These are phyloP conservation scores for Elaeis oleifera DNA, from an alignment of 202 grass and related monocot species.

Conservation along the genomic window DNA sequence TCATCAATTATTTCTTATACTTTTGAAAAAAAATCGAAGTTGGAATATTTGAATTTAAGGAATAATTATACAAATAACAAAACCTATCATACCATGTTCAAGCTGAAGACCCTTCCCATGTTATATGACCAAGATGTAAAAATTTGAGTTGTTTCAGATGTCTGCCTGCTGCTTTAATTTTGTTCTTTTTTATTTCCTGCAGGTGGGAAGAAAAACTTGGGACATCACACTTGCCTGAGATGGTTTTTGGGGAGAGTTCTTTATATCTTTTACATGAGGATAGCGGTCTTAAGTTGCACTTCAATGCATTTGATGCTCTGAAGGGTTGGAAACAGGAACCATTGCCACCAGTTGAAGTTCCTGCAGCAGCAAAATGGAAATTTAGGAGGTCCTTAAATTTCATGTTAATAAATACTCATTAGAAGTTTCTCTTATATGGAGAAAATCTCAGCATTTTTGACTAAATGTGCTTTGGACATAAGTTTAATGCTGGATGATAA, in stretches of 20 bases:
- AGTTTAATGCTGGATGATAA: constrained; percentile 13
- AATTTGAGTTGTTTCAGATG: background rate
- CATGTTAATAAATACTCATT: background rate
- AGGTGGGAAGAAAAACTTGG: constrained; percentile 74
- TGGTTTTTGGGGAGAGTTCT: constrained; percentile 86
- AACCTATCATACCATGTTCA: background rate
- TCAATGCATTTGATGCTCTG: constrained; percentile 84
- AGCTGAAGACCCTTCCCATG: background rate
- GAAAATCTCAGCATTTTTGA: too few species aligned
- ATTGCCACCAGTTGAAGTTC: constrained; percentile 82
- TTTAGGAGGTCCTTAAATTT: constrained; percentile 59
- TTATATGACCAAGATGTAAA: background rate
- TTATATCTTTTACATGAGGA: constrained; percentile 51
- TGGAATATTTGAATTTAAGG: too few species aligned
- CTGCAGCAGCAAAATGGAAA: constrained; percentile 94
- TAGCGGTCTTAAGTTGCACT: constrained; percentile 57
- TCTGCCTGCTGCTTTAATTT: background rate
- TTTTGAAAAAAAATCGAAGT: too few species aligned
- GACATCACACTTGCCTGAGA: constrained; percentile 84
- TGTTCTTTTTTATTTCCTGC: constrained; percentile 16
- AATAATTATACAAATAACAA: background rate
- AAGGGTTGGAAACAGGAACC: constrained; percentile 84
- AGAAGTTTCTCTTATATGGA: too few species aligned
- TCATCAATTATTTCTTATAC: too few species aligned
- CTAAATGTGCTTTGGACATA: background rate